phyloP scores from a whole-genome alignment of 2,329 filamentous ascomycete species.

The Pseudogymnoascus sp. region DNA sequence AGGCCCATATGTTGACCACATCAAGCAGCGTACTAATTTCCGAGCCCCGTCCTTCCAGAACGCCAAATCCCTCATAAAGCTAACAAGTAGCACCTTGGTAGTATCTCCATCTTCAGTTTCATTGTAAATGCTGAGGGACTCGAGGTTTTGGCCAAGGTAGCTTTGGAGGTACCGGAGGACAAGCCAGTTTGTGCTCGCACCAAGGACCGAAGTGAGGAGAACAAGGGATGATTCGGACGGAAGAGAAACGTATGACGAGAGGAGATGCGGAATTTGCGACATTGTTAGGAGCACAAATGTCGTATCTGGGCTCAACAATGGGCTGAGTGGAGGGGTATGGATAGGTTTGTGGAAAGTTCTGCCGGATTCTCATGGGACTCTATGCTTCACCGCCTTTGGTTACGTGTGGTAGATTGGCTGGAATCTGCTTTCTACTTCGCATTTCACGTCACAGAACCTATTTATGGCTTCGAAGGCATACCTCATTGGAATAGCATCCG shows the following conservation, averaged over 20 bases:
- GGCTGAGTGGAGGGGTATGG: neutral
- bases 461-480: neutral
- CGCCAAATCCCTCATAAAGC: constrained; percentile 69
- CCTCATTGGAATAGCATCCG: neutral
- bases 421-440: neutral
- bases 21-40: constrained; percentile 50
- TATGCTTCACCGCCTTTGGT: constrained; percentile 4
- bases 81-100: constrained; percentile 64
- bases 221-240: constrained; percentile 54
- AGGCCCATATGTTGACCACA: constrained; percentile 11
- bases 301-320: neutral
- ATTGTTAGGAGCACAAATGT: neutral
- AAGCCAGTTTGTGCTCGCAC: constrained; percentile 61
- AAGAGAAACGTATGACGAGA: constrained; percentile 57
- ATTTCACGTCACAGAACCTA: neutral
- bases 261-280: constrained; percentile 45
- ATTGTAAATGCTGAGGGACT: constrained; percentile 8
- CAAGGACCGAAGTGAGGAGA: constrained; percentile 62
- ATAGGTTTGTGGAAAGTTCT: constrained; percentile 4
- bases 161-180: constrained; percentile 47
- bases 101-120: constrained; percentile 28
- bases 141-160: constrained; percentile 11
- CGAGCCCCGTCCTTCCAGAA: constrained; percentile 72
- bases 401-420: neutral
- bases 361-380: neutral